Evolutionary conservation across 2,329 filamentous ascomycete species (phyloP).

Genomic region (Phyllosticta citriasiana): DNA sequence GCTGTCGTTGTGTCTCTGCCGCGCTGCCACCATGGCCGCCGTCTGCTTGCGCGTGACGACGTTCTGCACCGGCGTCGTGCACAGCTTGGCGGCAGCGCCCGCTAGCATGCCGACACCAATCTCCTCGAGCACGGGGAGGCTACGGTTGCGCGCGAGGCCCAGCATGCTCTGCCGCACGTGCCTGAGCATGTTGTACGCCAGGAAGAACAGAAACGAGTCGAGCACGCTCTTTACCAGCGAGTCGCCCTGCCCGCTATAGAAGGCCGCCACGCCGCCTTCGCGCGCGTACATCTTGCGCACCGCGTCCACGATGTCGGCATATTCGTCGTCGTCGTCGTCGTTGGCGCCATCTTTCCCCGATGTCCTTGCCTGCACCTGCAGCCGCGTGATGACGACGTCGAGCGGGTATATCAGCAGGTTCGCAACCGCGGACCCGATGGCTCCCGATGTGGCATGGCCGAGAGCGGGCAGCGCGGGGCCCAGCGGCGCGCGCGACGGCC

Average conservation of each 20-base stretch:
- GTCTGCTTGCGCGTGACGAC: constrained; percentile 77
- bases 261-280: constrained; percentile 59
- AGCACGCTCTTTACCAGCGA: constrained; percentile 40
- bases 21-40: constrained; percentile 40
- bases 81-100: constrained; percentile 62
- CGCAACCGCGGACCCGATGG: constrained; percentile 66
- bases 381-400: constrained; percentile 68
- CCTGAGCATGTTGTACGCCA: constrained; percentile 59
- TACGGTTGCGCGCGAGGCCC: constrained; percentile 17
- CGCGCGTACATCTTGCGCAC: constrained; percentile 58
- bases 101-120: constrained; percentile 63
- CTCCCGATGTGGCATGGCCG: constrained; percentile 72
- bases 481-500: constrained; percentile 13
- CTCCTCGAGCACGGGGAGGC: constrained; percentile 58
- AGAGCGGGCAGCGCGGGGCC: constrained; percentile 57
- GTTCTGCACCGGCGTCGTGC: constrained; percentile 73
- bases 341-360: constrained; percentile 16
- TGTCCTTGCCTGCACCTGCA: constrained; percentile 63
- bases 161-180: constrained; percentile 27
- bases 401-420: constrained; percentile 74
- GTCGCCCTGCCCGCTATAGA: constrained; percentile 45
- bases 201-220: constrained; percentile 79
- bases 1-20: constrained; percentile 23
- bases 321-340: constrained; percentile 37
- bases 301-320: constrained; percentile 58